These are phyloP conservation scores for Rhodotorula sp. DNA, from an alignment of 1,284 basidiomycete genomes.

Conservation along the genomic window DNA sequence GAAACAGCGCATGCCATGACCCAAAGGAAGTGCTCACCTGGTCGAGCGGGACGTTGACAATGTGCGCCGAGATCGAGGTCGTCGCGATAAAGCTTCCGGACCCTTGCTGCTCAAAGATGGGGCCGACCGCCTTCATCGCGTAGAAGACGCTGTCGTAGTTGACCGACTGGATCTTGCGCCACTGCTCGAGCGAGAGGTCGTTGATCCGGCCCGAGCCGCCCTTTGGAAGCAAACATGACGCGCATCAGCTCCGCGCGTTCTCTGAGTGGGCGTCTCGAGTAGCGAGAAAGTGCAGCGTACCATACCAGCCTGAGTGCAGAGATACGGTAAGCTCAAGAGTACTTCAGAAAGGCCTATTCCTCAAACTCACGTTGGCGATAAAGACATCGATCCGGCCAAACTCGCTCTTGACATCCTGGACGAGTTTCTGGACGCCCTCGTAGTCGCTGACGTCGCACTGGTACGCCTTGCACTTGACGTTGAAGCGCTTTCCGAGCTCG, in stretches of 20 bases:
- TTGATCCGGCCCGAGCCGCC: slow-evolving; percentile 46
- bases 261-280: too few relatives aligned
- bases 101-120: slow-evolving; percentile 46
- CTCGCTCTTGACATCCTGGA: slow-evolving; percentile 52
- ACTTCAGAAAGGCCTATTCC: slow-evolving; percentile 49
- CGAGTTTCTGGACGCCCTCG: slow-evolving; percentile 49
- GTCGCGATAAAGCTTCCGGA: slow-evolving; percentile 55
- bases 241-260: too few relatives aligned
- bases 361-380: slow-evolving; percentile 49
- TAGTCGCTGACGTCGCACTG: slow-evolving; percentile 34
- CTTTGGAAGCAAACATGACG: background rate
- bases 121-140: slow-evolving; percentile 49
- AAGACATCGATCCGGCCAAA: slow-evolving; percentile 52
- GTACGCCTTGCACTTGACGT: slow-evolving; percentile 52
- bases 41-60: slow-evolving; percentile 53
- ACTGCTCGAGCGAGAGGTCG: slow-evolving; percentile 54
- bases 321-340: background rate
- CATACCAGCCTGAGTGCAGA: slow-evolving; percentile 20
- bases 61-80: slow-evolving; percentile 57
- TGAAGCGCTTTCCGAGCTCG: slow-evolving; percentile 49
- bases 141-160: slow-evolving; percentile 53
- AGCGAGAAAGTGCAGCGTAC: background rate
- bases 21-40: slow-evolving; percentile 53
- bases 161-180: slow-evolving; percentile 49
- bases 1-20: background rate